These are phyloP conservation scores for Crinitomyces ghanaensis DNA, from an alignment of 805 yeast species.

Conservation along the genomic window DNA sequence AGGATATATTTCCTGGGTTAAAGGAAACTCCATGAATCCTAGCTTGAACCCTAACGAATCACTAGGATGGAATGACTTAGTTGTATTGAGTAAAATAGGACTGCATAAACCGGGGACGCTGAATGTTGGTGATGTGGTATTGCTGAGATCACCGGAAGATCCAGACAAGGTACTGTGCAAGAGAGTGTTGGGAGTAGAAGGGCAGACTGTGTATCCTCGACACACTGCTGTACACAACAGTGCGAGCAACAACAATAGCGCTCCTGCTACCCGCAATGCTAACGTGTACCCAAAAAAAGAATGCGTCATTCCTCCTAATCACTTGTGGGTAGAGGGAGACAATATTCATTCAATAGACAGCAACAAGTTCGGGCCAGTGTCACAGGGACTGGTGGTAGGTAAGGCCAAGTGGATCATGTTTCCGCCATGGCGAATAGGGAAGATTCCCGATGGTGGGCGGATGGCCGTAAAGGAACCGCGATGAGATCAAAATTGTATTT, in stretches of 20 bases:
- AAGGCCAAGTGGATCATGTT: conserved; percentile 57
- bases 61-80: conserved; percentile 32
- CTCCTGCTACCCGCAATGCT: conserved; percentile 1
- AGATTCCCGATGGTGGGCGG: conserved; percentile 41
- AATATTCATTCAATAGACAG: conserved; percentile 69
- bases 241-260: no score
- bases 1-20: conserved; percentile 58
- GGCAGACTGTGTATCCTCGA: conserved; percentile 54
- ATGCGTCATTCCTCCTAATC: conserved; percentile 62
- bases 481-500: not conserved
- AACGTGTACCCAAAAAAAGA: conserved; percentile 47
- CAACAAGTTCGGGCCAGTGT: conserved; percentile 79
- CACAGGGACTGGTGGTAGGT: conserved; percentile 70
- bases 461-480: conserved; percentile 26
- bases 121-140: conserved; percentile 56
- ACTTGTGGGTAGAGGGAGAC: conserved; percentile 94
- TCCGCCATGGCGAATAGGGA: conserved; percentile 53
- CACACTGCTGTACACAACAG: conserved; percentile 13
- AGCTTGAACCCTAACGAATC: conserved; percentile 59
- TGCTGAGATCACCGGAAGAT: conserved; percentile 70
- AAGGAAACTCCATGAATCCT: conserved; percentile 84
- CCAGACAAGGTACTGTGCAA: conserved; percentile 70
- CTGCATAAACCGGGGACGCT: conserved; percentile 37
- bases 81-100: conserved; percentile 56
- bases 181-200: conserved; percentile 64